phyloP scores from a whole-genome alignment of 1,284 basidiomycete species.

The Wallemia mellicola region DNA sequence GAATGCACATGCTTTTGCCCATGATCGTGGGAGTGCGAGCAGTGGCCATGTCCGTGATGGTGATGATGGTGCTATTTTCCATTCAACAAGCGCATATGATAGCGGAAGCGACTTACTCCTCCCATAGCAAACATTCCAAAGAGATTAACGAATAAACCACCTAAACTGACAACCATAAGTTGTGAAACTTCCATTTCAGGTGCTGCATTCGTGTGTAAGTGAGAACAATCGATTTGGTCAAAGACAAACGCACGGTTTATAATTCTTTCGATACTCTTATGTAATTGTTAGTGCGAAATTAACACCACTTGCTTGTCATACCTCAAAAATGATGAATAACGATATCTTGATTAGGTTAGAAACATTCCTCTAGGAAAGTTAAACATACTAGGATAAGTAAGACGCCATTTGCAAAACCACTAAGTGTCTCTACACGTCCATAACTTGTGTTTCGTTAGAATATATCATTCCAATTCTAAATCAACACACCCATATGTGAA shows the following conservation, averaged over 20 bases:
- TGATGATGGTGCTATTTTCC: constrained; percentile 29
- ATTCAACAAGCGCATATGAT: not conserved
- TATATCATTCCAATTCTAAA: not conserved
- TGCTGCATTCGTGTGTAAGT: not conserved
- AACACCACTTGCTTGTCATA: constrained; percentile 12
- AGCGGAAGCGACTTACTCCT: constrained; percentile 16
- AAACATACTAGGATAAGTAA: constrained; percentile 41
- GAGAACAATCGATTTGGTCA: not conserved
- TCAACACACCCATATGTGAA: constrained; percentile 63
- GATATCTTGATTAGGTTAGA: no score
- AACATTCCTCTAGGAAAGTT: no score
- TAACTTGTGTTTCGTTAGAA: constrained; percentile 28
- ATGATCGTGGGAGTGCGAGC: constrained; percentile 6
- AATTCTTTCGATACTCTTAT: not conserved
- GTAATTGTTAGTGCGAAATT: not conserved
- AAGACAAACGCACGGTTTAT: not conserved
- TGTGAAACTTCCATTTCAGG: constrained; percentile 96
- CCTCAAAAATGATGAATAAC: constrained; percentile 94
- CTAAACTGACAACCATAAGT: constrained; percentile 54
- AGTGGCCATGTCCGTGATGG: constrained; percentile 23
- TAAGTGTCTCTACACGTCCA: constrained; percentile 90
- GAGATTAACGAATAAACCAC: constrained; percentile 76
- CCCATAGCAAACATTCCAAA: constrained; percentile 99
- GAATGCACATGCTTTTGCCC: constrained; percentile 6
- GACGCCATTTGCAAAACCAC: constrained; percentile 91